phyloP scores from a whole-genome alignment of 2,329 filamentous ascomycete species.

The Trematosphaeria pertusa region DNA sequence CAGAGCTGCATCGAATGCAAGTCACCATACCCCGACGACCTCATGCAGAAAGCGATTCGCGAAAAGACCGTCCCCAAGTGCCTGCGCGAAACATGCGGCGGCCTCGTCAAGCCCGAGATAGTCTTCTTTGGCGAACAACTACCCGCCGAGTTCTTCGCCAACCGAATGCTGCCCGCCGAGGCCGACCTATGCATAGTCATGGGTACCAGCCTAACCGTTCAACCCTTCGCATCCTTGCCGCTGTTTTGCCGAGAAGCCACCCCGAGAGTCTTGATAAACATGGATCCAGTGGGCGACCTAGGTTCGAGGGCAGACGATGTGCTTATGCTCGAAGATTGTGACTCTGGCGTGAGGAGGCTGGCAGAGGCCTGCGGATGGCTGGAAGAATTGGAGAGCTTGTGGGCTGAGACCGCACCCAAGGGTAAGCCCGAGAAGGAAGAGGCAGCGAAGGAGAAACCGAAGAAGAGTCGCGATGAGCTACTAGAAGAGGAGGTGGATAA shows the following conservation, averaged over 20 bases:
- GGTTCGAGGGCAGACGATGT: conserved; percentile 85
- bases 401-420: conserved; percentile 66
- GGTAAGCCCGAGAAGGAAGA: conserved; percentile 58
- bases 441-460: conserved; percentile 33
- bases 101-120: conserved; percentile 91
- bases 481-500: conserved; percentile 65
- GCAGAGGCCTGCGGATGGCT: conserved; percentile 84
- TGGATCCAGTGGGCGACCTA: conserved; percentile 80
- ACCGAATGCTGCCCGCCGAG: conserved; percentile 60
- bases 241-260: conserved; percentile 64
- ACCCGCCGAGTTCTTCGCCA: conserved; percentile 69
- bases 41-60: conserved; percentile 75
- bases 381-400: conserved; percentile 79
- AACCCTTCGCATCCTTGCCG: conserved; percentile 87
- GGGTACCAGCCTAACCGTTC: conserved; percentile 86
- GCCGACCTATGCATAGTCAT: conserved; percentile 85
- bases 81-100: conserved; percentile 66
- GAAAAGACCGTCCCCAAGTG: conserved; percentile 76
- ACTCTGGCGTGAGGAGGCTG: conserved; percentile 78
- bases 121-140: conserved; percentile 88
- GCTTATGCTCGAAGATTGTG: conserved; percentile 80
- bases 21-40: conserved; percentile 70
- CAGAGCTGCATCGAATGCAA: conserved; percentile 93
- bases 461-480: conserved; percentile 60
- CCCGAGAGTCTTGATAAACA: conserved; percentile 86